These are phyloP conservation scores for Aspergillus glaucus DNA, from an alignment of 2,329 filamentous ascomycete species.

Conservation along the genomic window DNA sequence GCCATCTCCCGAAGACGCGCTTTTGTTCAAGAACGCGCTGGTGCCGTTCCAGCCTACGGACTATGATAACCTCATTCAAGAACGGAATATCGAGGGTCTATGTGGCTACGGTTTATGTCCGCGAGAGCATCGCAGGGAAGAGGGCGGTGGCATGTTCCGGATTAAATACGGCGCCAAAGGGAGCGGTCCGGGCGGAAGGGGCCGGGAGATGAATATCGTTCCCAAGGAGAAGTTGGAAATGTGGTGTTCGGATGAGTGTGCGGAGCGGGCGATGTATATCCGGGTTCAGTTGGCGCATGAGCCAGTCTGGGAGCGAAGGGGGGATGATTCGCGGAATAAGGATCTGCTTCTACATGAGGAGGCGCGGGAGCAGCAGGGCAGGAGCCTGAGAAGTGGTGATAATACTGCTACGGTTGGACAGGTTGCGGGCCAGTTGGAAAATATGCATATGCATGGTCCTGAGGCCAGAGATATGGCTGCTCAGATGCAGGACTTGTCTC, in stretches of 20 bases:
- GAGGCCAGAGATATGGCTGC: constrained; percentile 14
- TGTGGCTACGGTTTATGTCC: constrained; percentile 83
- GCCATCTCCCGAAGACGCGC: constrained; percentile 55
- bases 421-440: constrained; percentile 15
- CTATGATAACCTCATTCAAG: constrained; percentile 80
- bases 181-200: constrained; percentile 37
- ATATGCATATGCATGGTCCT: constrained; percentile 12
- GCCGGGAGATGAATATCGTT: constrained; percentile 59
- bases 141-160: constrained; percentile 57
- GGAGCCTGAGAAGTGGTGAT: constrained; percentile 11
- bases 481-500: constrained; percentile 19
- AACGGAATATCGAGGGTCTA: constrained; percentile 74
- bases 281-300: constrained; percentile 82
- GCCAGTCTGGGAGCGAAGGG: constrained; percentile 74
- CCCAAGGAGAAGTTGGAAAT: constrained; percentile 66
- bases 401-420: constrained; percentile 19
- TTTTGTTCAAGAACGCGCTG: constrained; percentile 60
- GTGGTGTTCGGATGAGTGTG: constrained; percentile 81
- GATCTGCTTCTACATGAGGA: constrained; percentile 63
- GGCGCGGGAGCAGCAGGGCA: constrained; percentile 26
- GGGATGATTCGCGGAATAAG: constrained; percentile 40
- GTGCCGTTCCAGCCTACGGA: constrained; percentile 75
- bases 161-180: constrained; percentile 54
- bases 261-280: constrained; percentile 72
- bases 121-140: constrained; percentile 52